Conservation (phyloP, 805 yeast genomes). For the Priceomyces fermenticarens region DNA sequence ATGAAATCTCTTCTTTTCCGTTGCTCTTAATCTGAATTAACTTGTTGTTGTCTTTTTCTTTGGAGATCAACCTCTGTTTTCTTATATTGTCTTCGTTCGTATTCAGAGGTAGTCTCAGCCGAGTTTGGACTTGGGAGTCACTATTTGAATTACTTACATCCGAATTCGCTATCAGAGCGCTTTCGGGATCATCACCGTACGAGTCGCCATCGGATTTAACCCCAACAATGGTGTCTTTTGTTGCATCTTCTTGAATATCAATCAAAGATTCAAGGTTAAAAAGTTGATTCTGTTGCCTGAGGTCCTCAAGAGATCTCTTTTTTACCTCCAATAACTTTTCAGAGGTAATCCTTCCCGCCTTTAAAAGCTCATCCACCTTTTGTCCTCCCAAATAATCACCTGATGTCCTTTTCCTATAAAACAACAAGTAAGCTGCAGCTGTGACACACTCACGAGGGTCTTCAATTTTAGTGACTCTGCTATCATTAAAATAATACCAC, state of each 20-base stretch:
- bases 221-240: neutral
- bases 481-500: slow-evolving; percentile 92
- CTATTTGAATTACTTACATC: slow-evolving; percentile 8
- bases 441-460: slow-evolving; percentile 60
- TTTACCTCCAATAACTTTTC: slow-evolving; percentile 10
- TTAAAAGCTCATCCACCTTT: slow-evolving; percentile 37
- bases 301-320: slow-evolving; percentile 10
- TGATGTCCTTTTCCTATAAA: slow-evolving; percentile 60
- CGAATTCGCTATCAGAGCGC: slow-evolving; percentile 6
- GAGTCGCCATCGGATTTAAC: neutral
- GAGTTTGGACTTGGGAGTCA: slow-evolving; percentile 5
- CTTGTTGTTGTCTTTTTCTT: slow-evolving; percentile 19
- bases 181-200: slow-evolving; percentile 3
- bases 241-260: slow-evolving; percentile 5
- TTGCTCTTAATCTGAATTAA: slow-evolving; percentile 21
- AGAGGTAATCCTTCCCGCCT: slow-evolving; percentile 33
- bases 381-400: slow-evolving; percentile 46
- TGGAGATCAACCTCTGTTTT: slow-evolving; percentile 24
- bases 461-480: slow-evolving; percentile 58
- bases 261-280: slow-evolving; percentile 3
- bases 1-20: slow-evolving; percentile 19
- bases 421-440: slow-evolving; percentile 83
- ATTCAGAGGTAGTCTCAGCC: too few species aligned
- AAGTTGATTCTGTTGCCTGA: slow-evolving; percentile 14
- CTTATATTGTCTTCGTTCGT: slow-evolving; percentile 14